Percentiles rank a stretch among this genome's conserved stretches.
These are phyloP conservation scores for Favolaschia claudopus DNA, from an alignment of 768 basidiomycete species.

Conservation along the genomic window DNA sequence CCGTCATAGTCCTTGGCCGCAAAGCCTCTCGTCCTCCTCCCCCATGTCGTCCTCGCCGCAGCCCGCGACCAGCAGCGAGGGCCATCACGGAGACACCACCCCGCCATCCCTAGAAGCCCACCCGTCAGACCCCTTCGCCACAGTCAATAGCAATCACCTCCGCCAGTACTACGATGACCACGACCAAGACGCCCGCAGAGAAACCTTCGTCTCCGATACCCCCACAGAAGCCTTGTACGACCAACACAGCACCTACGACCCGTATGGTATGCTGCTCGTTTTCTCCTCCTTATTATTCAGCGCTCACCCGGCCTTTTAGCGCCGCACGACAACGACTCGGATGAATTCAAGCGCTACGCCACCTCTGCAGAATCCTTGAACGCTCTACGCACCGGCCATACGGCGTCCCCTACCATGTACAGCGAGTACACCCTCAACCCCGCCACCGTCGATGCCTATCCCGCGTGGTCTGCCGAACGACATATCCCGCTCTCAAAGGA, in stretches of 20 bases:
- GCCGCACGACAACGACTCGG: constrained; percentile 86
- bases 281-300: background rate
- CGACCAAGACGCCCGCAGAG: constrained; percentile 71
- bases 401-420: constrained; percentile 16
- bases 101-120: constrained; percentile 66
- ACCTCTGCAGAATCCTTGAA: constrained; percentile 79
- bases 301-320: constrained; percentile 53
- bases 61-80: constrained; percentile 57
- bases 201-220: constrained; percentile 65
- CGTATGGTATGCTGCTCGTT: constrained; percentile 12
- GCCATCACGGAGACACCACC: constrained; percentile 67
- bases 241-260: constrained; percentile 37
- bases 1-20: too few species aligned
- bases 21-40: too few species aligned
- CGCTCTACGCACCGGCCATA: constrained; percentile 5
- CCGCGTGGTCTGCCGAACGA: constrained; percentile 94
- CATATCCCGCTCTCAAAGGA: constrained; percentile 97
- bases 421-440: constrained; percentile 17
- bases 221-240: constrained; percentile 54
- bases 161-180: constrained; percentile 82
- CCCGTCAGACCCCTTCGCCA: constrained; percentile 71
- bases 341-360: constrained; percentile 72
- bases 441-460: constrained; percentile 77
- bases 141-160: constrained; percentile 44
- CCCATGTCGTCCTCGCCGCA: constrained; percentile 27